Evolutionary conservation across 768 basidiomycete species (phyloP).

Genomic region (Wakefieldia striispora): DNA sequence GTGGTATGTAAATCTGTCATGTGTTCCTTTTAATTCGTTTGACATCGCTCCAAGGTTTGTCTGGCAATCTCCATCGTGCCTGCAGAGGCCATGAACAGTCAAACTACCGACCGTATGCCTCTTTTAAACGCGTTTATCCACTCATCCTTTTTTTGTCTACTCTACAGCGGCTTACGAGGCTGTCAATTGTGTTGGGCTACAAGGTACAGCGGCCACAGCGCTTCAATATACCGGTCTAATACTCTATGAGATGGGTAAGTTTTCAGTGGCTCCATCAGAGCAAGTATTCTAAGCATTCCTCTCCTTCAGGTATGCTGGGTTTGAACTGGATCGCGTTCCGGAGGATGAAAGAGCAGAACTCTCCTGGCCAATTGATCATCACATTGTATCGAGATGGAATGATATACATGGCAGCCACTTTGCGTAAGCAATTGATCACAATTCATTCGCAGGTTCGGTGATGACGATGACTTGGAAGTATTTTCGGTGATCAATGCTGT

Average conservation of each 20-base stretch:
- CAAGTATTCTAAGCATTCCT: neutral
- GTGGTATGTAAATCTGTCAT: neutral
- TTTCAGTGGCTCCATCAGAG: neutral
- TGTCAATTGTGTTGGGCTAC: slow-evolving; percentile 10
- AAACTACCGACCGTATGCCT: slow-evolving; percentile 5
- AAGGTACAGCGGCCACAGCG: slow-evolving; percentile 2
- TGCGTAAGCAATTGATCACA: slow-evolving; percentile 3
- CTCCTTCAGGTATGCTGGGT: slow-evolving; percentile 13
- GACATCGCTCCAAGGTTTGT: slow-evolving; percentile 4
- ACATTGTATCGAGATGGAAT: slow-evolving; percentile 19
- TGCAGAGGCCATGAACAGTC: slow-evolving; percentile 4
- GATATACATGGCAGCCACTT: slow-evolving; percentile 17
- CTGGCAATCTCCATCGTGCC: slow-evolving; percentile 1
- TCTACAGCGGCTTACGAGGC: slow-evolving; percentile 9
- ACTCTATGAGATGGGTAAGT: slow-evolving; percentile 16
- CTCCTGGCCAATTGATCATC: slow-evolving; percentile 7
- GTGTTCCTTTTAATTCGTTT: neutral
- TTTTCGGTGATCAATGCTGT: slow-evolving; percentile 19
- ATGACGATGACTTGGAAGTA: slow-evolving; percentile 1
- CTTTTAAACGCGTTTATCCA: neutral
- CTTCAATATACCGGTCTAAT: slow-evolving; percentile 11
- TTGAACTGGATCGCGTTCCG: slow-evolving; percentile 17
- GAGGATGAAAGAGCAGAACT: slow-evolving; percentile 11
- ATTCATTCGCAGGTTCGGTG: neutral
- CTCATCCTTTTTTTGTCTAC: neutral